A percentile compares a stretch with the other conserved stretches of the same genome.
phyloP scores from a whole-genome alignment of 306 rosid genomes.

The Trichosanthes cucumerina region DNA sequence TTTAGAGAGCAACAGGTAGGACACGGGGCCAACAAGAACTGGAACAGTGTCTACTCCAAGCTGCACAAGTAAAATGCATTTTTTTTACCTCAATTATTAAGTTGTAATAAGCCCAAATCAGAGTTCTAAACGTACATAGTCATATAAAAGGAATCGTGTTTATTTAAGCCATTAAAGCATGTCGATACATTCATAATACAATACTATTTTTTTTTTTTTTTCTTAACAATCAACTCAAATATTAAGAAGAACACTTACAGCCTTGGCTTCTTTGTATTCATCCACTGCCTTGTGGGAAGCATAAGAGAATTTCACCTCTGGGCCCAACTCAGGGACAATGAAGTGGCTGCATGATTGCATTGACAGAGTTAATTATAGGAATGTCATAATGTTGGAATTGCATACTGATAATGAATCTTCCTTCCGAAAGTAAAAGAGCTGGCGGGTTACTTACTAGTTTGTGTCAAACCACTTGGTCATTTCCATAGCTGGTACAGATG shows the following conservation, averaged over 20 bases:
- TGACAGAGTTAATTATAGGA: background rate
- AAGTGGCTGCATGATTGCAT: conserved; percentile 48
- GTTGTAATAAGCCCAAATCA: no score
- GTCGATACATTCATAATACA: no score
- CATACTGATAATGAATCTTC: background rate
- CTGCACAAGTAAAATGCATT: conserved; percentile 20
- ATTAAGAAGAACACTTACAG: conserved; percentile 30
- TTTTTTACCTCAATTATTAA: no score
- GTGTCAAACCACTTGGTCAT: conserved; percentile 94
- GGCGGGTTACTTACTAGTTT: conserved; percentile 44
- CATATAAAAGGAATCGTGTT: no score
- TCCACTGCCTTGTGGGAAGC: conserved; percentile 78
- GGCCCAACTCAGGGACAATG: conserved; percentile 83
- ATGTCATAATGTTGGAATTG: background rate
- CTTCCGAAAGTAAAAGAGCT: background rate
- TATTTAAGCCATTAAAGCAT: no score
- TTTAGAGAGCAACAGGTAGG: conserved; percentile 70
- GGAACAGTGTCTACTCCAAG: conserved; percentile 63
- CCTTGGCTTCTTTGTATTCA: conserved; percentile 73
- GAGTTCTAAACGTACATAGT: no score
- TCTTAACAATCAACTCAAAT: no score
- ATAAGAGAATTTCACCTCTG: conserved; percentile 61
- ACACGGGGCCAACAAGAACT: conserved; percentile 72
- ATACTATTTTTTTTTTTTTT: no score
- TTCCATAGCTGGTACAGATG: conserved; percentile 68